These are phyloP conservation scores for Raphanus sativus DNA, from an alignment of 345 rosid genomes.

Conservation along the genomic window DNA sequence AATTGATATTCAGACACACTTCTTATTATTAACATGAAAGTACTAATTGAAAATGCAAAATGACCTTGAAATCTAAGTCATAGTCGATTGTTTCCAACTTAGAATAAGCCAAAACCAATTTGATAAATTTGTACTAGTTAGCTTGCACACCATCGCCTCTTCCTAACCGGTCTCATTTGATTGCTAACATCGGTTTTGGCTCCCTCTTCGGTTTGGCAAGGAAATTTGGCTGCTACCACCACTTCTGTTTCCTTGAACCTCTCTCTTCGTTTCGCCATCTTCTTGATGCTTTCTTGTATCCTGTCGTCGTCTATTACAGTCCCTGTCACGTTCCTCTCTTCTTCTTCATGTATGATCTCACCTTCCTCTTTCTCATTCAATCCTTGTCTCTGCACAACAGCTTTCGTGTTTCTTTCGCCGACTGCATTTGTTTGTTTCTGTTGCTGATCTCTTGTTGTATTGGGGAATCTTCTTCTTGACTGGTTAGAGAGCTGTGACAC, in stretches of 20 bases:
- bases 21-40: not conserved
- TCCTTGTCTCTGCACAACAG: slow-evolving; percentile 19
- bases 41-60: not conserved
- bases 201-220: slow-evolving; percentile 27
- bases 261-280: slow-evolving; percentile 68
- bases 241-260: slow-evolving; percentile 51
- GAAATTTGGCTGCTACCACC: slow-evolving; percentile 32
- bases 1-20: not conserved
- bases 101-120: not conserved
- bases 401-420: slow-evolving; percentile 20
- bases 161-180: slow-evolving; percentile 49
- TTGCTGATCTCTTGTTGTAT: slow-evolving; percentile 20
- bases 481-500: slow-evolving; percentile 20
- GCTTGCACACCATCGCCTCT: slow-evolving; percentile 60
- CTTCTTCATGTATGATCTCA: slow-evolving; percentile 48
- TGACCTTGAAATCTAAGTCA: not conserved
- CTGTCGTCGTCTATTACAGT: slow-evolving; percentile 38
- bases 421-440: slow-evolving; percentile 6
- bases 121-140: slow-evolving; percentile 23
- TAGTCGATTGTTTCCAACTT: not conserved
- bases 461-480: slow-evolving; percentile 15
- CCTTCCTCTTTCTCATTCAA: slow-evolving; percentile 56
- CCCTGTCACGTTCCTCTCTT: slow-evolving; percentile 9
- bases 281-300: slow-evolving; percentile 51
- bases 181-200: slow-evolving; percentile 35